These are phyloP conservation scores for Camelina hispida DNA, from an alignment of 345 rosid species.

Conservation along the genomic window DNA sequence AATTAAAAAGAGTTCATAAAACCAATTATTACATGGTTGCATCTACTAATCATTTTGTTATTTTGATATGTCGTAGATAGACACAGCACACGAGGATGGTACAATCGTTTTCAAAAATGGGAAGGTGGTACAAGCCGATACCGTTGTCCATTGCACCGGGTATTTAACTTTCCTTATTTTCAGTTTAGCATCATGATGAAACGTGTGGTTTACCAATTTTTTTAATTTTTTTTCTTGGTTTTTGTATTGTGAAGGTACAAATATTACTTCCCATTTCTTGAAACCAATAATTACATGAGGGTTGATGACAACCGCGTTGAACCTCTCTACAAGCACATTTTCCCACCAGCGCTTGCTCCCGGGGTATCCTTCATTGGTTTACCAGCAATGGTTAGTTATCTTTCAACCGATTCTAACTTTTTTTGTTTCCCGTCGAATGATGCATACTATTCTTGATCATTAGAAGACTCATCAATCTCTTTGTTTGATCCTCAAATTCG, in stretches of 20 bases:
- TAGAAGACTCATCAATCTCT: neutral
- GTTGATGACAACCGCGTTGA: conserved; percentile 76
- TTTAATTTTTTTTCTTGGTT: neutral
- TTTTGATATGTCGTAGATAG: conserved; percentile 56
- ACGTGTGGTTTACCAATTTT: neutral
- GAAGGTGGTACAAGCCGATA: conserved; percentile 52
- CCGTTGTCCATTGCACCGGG: conserved; percentile 83
- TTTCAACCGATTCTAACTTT: neutral
- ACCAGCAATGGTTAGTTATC: conserved; percentile 60
- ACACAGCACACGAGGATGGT: conserved; percentile 59
- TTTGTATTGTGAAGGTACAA: conserved; percentile 59
- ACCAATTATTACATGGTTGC: neutral
- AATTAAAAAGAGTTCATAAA: too few species aligned
- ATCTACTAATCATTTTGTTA: neutral
- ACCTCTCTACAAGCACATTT: conserved; percentile 74
- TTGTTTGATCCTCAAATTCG: neutral
- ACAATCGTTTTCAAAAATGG: conserved; percentile 62
- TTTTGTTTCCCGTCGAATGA: neutral
- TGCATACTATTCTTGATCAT: neutral
- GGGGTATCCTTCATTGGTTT: conserved; percentile 75
- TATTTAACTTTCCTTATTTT: conserved; percentile 36
- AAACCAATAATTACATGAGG: conserved; percentile 60
- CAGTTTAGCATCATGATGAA: too few species aligned
- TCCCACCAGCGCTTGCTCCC: conserved; percentile 68
- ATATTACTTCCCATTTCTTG: conserved; percentile 78